A percentile compares a stretch with the other conserved stretches of the same genome.
Evolutionary conservation across 2,329 filamentous ascomycete genomes (phyloP).

Genomic region (Botrytis hyacinthi): DNA sequence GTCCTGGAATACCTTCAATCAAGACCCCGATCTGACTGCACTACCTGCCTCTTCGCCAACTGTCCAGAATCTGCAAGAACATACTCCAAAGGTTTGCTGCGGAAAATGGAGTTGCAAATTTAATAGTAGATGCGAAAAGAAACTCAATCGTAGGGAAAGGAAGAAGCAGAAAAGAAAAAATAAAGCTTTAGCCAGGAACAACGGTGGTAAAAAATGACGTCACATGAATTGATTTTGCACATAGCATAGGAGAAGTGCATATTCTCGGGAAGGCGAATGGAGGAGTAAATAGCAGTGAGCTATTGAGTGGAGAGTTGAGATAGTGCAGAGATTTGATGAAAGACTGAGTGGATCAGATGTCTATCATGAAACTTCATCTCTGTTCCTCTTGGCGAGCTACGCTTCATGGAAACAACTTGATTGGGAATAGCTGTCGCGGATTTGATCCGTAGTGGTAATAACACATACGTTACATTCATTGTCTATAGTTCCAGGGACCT

Average conservation of each 20-base stretch:
- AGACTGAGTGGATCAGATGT: background rate
- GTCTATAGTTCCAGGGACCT: background rate
- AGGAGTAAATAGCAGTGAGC: background rate
- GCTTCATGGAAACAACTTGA: background rate
- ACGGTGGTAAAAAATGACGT: background rate
- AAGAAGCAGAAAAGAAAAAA: background rate
- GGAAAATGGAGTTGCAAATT: background rate
- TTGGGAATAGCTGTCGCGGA: background rate
- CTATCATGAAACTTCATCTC: rapidly evolving
- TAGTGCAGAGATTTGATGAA: background rate
- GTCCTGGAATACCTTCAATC: too few relatives aligned
- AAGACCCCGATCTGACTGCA: background rate
- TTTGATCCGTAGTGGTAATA: background rate
- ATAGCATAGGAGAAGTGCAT: background rate
- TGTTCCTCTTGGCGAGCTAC: background rate
- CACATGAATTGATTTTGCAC: background rate
- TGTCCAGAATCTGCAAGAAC: background rate
- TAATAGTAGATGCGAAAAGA: background rate
- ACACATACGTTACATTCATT: background rate
- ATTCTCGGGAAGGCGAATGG: rapidly evolving
- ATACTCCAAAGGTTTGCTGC: background rate
- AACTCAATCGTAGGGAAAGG: background rate
- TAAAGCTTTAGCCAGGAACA: background rate
- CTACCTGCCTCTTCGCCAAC: background rate
- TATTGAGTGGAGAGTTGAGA: background rate